A percentile compares a stretch with the other conserved stretches of the same genome.
phyloP scores from a whole-genome alignment of 169 alveolate species.

The Plasmodium coatneyi region DNA sequence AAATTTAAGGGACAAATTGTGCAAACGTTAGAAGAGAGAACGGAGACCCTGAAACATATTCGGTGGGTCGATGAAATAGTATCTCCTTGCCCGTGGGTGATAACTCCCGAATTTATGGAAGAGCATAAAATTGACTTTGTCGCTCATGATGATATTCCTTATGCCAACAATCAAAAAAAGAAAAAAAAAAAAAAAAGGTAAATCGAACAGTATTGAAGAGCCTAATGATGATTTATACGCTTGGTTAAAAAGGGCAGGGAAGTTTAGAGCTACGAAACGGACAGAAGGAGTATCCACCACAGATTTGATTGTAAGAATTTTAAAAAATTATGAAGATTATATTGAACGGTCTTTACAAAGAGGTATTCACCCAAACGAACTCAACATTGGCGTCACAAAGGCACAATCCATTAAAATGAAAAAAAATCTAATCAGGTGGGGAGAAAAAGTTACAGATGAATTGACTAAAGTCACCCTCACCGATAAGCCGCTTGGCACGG shows the following conservation, averaged over 20 bases:
- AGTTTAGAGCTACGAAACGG: constrained; percentile 93
- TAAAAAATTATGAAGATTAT: constrained; percentile 96
- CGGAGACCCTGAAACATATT: constrained; percentile 94
- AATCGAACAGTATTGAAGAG: constrained; percentile 76
- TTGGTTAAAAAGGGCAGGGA: constrained; percentile 93
- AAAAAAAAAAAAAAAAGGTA: constrained; percentile 77
- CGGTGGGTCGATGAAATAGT: constrained; percentile 98
- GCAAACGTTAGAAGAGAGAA: constrained; percentile 94
- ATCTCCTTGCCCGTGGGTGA: constrained; percentile 97
- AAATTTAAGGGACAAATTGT: constrained; percentile 95
- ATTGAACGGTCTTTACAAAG: constrained; percentile 93
- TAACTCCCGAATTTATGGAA: constrained; percentile 92
- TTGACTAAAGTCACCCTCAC: constrained; percentile 90
- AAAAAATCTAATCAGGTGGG: constrained; percentile 89
- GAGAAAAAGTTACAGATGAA: constrained; percentile 89
- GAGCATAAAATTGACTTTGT: constrained; percentile 93
- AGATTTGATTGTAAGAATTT: constrained; percentile 93
- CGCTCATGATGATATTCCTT: constrained; percentile 96
- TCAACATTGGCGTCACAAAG: constrained; percentile 92
- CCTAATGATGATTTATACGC: constrained; percentile 91
- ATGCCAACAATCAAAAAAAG: constrained; percentile 83
- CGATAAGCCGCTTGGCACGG: constrained; percentile 84
- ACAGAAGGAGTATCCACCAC: constrained; percentile 98
- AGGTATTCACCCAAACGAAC: constrained; percentile 94
- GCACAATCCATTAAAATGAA: constrained; percentile 92